Conservation (phyloP, 768 basidiomycete genomes). For the Phallus indusiatus region DNA sequence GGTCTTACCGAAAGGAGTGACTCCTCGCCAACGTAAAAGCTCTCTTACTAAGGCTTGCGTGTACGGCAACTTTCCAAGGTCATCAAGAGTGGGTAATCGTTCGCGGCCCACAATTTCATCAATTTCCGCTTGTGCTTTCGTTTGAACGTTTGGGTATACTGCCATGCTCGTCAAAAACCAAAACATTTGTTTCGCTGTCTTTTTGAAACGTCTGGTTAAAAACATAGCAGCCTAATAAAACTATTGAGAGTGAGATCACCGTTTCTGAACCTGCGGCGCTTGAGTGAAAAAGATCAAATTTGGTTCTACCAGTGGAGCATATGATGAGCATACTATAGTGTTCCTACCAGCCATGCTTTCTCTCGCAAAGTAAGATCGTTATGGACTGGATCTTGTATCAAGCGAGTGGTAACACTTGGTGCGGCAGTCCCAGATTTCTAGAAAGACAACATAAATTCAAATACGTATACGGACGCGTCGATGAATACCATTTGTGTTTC, state of each 20-base stretch:
- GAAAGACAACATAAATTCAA: no score
- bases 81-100: conserved; percentile 9
- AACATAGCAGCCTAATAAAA: not conserved
- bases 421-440: not conserved
- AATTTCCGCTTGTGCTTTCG: conserved; percentile 12
- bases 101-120: conserved; percentile 9
- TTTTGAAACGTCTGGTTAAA: not conserved
- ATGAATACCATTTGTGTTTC: not conserved
- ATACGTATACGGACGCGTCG: no score
- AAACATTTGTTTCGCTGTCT: conserved; percentile 19
- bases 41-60: conserved; percentile 10
- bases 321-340: not conserved
- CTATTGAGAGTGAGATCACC: not conserved
- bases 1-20: conserved; percentile 5
- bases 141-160: conserved; percentile 30
- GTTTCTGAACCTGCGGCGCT: not conserved
- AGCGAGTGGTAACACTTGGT: not conserved
- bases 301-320: not conserved
- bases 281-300: not conserved
- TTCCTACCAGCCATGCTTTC: not conserved
- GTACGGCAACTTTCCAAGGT: conserved; percentile 12
- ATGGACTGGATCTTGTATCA: not conserved
- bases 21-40: conserved; percentile 10
- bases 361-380: not conserved
- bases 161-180: conserved; percentile 49